Conservation (phyloP, 257 asterid genomes). For the Solanum sejunctum region DNA sequence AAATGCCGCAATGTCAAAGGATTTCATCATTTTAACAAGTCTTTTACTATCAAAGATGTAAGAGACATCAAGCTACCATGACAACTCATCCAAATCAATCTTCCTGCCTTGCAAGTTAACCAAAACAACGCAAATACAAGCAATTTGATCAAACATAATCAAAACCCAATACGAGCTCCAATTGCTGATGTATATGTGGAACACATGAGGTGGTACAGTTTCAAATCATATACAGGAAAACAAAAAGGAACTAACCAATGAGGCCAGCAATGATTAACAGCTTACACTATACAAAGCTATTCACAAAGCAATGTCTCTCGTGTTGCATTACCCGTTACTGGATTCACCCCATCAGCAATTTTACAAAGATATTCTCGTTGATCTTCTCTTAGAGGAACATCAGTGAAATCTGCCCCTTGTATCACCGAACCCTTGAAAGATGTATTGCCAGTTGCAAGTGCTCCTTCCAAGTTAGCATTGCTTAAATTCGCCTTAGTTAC, state of each 20-base stretch:
- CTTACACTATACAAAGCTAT: conserved; percentile 6
- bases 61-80: not conserved
- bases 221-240: not conserved
- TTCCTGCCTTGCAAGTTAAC: not conserved
- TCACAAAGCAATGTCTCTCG: conserved; percentile 76
- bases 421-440: conserved; percentile 75
- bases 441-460: conserved; percentile 87
- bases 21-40: not conserved
- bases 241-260: not conserved
- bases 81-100: not conserved
- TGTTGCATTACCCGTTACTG: conserved; percentile 83
- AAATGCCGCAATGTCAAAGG: not conserved
- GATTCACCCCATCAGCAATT: conserved; percentile 73
- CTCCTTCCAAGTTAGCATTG: conserved; percentile 94
- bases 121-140: not conserved
- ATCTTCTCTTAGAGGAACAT: conserved; percentile 92
- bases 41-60: not conserved
- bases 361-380: conserved; percentile 84
- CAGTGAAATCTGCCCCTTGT: conserved; percentile 94
- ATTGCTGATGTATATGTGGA: not conserved
- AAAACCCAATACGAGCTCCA: not conserved
- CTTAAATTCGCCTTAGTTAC: conserved; percentile 84
- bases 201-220: not conserved
- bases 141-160: not conserved
- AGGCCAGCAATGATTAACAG: not conserved